Base-by-base conservation (phyloP, 2,329 filamentous ascomycete species). In the Paraphaeosphaeria sporulosa region DNA sequence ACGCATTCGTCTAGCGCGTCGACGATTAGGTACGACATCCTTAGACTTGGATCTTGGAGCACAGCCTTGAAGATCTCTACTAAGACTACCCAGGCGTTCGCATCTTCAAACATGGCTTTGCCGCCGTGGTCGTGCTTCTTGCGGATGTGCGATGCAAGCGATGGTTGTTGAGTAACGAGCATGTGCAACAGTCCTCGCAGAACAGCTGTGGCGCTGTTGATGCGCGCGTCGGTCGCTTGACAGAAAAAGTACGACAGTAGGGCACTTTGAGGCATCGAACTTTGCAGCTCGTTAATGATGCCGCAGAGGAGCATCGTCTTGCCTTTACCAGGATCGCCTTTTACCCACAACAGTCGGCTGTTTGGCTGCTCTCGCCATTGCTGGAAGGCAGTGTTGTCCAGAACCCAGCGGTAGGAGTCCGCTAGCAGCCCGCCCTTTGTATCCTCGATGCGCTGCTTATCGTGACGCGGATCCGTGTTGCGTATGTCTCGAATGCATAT, bases 271-370 rank as follows among this genome's bases (percentile, higher is more conserved):
- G 34, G 2, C 19, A n/a, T 8, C 0, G 49, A 40, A 1, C 17
- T 52, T 2, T 27, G 19, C 19, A 52, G 34, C 12, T 52, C 49
- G 10, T 52, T 27, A 4, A 42, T 27, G 49, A 52, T 52, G 5
- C 49, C 49, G 13, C 49, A 52, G 19, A 52, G 49, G 3, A 52
- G 49, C 49, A 52, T 52, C 21, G 49, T 42, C 19, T 52, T 52
- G 2, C 49, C 49, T 13, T 52, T 52, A 9, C 49, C 49, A 10
- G 44, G 21, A 27, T 47, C 44, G 15, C 44, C 44, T 13, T 47
- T 47, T 0, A 47, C 15, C 44, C 48, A 51, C 8, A 51, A 32
- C 21, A 51, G n/a, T 19, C 21, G 32, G 48, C 32, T 25, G n/a
- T n/a, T n/a, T n/a, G n/a, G n/a, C 8, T 51, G 32, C 13, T 40